Evolutionary conservation across 768 basidiomycete genomes (phyloP), one percentile per base, ranked within the genome.

Genomic region (Porphyrellus cyaneotinctus): DNA sequence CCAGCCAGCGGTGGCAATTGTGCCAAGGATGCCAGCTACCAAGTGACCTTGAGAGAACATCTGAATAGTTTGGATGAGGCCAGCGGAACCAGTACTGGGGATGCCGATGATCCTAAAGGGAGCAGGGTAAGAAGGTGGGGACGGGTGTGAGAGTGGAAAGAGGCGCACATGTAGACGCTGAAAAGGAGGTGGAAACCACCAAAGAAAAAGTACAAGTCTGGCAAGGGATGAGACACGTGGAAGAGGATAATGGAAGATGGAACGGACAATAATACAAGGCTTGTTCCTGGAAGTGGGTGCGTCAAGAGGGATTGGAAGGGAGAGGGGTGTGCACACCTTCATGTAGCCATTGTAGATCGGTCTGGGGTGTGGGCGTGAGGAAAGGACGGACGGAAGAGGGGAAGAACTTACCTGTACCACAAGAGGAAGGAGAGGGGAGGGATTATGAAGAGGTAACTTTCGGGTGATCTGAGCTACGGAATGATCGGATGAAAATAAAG

Each of bases 341-440:
- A 93, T 91, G 75, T 92, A 95, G 49, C 91, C 95, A 62, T 97
- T 95, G 76, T 98, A 98, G 66, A 95, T 90, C 15, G 95, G 95
- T 64, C 92, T 92, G 64, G 33, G 1, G 24, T 7, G 28, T 31
- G 36, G 23, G 35, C 46, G 49, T 26, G 53, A 64, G 47, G 50
- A 33, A 47, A 32, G 49, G 54, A 56, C 15, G 38, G 51, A 47
- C 8, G 52, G 23, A 38, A 51, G 46, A 46, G 43, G 42, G 32
- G 48, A 37, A 46, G 58, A 22, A 67, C 87, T 64, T 58, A 88
- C 90, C 93, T 83, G 70, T 95, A 99, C 95, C 95, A 97, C 56
- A 94, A 77, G 55, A 97, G 76, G 75, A 99, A 98, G 14, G 91
- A 93, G 32, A 84, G 68, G 33, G 81, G 70, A 12, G 84, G 71